Base-by-base conservation (phyloP, 306 rosid species). In the Corylus americana region DNA sequence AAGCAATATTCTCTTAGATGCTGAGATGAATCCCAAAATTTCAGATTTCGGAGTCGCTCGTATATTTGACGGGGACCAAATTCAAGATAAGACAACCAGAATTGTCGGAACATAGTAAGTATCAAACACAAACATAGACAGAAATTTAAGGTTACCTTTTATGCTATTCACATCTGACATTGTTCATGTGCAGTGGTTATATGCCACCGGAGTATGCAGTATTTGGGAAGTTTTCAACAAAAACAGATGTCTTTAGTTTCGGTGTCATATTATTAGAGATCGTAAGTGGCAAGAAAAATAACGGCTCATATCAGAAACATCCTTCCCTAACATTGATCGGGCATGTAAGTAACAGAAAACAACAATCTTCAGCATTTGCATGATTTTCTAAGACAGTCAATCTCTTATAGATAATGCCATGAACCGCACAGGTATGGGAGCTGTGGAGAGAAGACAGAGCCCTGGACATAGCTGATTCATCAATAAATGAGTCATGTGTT, bases 101-200 rank as follows among this genome's bases (percentile, higher is more conserved):
- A 80, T 80, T 11, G 88, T 85, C 17, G 88, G 88, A 84, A 85
- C 87, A n/a, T 85, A 82, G 88, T 82, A 78, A 31, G 87, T 76
- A 71, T 47, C 37, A 7, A 0, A 6, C 45, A 37, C 5, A 62
- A 12, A 62, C 8, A 37, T 3, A 29, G 5, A 62, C 8, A 22
- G 12, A 4, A 18, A n/a, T 0, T 62, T 62, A 62, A 29, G 10
- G 7, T 62, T 62, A 13, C 44, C 11, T 62, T 62, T 2, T 5
- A 29, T 29, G 29, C 17, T 62, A 9, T 27, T 29, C 5, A 4
- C 16, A 53, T 53, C 18, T 53, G 1, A 53, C 8, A 53, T 17
- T 12, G 18, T 53, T 14, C 18, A 10, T 13, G 42, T 68, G 14
- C 80, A 85, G 88, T 78, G 88, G 88, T 20, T 85, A 81, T 29